Conservation (phyloP, 78 protist genomes). For the Dictyostelium firmibasis region DNA sequence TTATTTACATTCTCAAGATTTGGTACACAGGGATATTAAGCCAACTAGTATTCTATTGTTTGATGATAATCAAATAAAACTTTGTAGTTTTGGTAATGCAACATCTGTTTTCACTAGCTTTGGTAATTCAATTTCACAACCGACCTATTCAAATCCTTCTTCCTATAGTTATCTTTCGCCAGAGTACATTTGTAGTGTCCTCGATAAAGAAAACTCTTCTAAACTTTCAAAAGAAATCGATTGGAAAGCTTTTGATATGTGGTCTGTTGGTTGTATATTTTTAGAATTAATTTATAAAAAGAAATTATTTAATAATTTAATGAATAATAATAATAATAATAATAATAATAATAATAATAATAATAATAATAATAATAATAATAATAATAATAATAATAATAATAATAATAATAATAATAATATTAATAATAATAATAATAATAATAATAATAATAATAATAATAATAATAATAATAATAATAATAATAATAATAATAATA, state of each 20-base stretch:
- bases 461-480: background rate
- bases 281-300: slow-evolving; percentile 37
- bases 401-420: background rate
- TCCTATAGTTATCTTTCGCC: background rate
- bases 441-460: background rate
- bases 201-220: background rate
- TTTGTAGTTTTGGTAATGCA: slow-evolving; percentile 29
- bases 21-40: slow-evolving; percentile 66
- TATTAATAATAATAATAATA: background rate
- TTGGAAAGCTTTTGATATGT: slow-evolving; percentile 77
- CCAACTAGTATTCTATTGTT: slow-evolving; percentile 21
- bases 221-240: background rate
- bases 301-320: background rate
- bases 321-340: background rate
- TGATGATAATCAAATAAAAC: slow-evolving; percentile 28
- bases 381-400: background rate
- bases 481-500: background rate
- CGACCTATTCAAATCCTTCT: background rate
- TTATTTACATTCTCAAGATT: slow-evolving; percentile 48
- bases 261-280: slow-evolving; percentile 71
- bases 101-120: background rate
- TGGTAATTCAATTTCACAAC: background rate
- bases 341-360: background rate
- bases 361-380: background rate
- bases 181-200: background rate